Conservation (phyloP, 495 filamentous ascomycete genomes). For the Schizothecium vesticola region DNA sequence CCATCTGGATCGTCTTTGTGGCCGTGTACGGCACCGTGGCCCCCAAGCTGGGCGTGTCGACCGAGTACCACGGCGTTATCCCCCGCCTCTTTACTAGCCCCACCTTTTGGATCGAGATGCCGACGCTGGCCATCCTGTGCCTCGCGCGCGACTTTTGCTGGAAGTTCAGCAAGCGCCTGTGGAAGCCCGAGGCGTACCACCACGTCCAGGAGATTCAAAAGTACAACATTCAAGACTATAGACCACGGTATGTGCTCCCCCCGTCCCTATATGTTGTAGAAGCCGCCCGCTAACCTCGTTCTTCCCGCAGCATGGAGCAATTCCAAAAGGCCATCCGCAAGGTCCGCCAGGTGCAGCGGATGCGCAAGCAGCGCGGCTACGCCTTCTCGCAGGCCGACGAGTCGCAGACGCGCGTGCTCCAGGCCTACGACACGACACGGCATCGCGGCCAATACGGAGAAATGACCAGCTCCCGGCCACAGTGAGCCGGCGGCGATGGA, state of each 20-base stretch:
- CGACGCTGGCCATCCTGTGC: slow-evolving; percentile 76
- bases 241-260: slow-evolving; percentile 59
- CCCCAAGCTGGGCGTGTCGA: slow-evolving; percentile 75
- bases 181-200: slow-evolving; percentile 91
- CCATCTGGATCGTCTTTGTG: slow-evolving; percentile 86
- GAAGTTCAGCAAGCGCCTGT: slow-evolving; percentile 92
- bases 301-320: slow-evolving; percentile 83
- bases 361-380: slow-evolving; percentile 98
- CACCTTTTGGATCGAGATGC: slow-evolving; percentile 81
- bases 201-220: slow-evolving; percentile 99
- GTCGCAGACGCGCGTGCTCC: slow-evolving; percentile 83
- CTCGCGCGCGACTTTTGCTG: slow-evolving; percentile 81
- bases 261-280: not conserved
- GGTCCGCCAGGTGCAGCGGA: slow-evolving; percentile 95
- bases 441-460: slow-evolving; percentile 91
- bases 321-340: slow-evolving; percentile 99
- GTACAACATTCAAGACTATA: slow-evolving; percentile 99
- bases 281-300: slow-evolving; percentile 8
- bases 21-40: slow-evolving; percentile 87
- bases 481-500: not conserved
- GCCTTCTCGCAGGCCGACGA: slow-evolving; percentile 98
- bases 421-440: slow-evolving; percentile 95
- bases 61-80: slow-evolving; percentile 80
- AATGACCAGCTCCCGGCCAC: slow-evolving; percentile 69
- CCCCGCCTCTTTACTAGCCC: slow-evolving; percentile 74